phyloP scores from a whole-genome alignment of 176 grass and related monocot genomes.

The Lolium perenne region DNA sequence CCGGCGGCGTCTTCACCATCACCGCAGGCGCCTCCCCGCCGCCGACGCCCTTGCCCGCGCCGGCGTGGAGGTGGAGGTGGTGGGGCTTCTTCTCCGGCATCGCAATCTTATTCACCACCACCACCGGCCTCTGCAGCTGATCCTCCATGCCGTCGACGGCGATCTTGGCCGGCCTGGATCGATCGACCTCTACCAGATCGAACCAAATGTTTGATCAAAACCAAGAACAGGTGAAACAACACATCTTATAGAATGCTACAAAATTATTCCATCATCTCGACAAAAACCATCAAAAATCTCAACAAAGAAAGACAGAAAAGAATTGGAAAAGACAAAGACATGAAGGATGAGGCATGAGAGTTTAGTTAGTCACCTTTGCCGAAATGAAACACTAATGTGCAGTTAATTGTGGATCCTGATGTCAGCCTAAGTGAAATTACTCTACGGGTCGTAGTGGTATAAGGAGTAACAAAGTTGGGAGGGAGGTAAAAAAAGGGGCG shows the following conservation, averaged over 20 bases:
- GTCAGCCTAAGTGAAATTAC: constrained; percentile 44
- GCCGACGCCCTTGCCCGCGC: constrained; percentile 16
- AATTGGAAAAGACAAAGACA: background rate
- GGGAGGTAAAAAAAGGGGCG: constrained; percentile 44
- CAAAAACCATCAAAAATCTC: background rate
- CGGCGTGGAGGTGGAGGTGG: constrained; percentile 27
- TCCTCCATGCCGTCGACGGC: constrained; percentile 38
- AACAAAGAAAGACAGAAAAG: background rate
- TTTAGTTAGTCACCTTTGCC: background rate
- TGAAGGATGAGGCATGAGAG: background rate
- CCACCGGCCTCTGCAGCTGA: constrained; percentile 23
- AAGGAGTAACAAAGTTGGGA: constrained; percentile 30
- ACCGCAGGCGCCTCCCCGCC: constrained; percentile 33
- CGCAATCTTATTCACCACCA: constrained; percentile 38
- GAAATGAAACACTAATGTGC: constrained; percentile 32
- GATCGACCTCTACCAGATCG: background rate
- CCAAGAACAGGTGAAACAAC: background rate
- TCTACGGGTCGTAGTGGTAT: constrained; percentile 37
- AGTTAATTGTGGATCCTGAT: constrained; percentile 28
- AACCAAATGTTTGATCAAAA: background rate
- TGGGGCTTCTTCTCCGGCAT: constrained; percentile 42
- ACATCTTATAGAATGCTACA: too few relatives aligned
- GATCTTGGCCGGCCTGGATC: constrained; percentile 12
- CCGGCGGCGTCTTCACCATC: constrained; percentile 43
- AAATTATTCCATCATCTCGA: background rate